Base-by-base conservation (phyloP, 2,329 filamentous ascomycete genomes). In the Verticillium longisporum region DNA sequence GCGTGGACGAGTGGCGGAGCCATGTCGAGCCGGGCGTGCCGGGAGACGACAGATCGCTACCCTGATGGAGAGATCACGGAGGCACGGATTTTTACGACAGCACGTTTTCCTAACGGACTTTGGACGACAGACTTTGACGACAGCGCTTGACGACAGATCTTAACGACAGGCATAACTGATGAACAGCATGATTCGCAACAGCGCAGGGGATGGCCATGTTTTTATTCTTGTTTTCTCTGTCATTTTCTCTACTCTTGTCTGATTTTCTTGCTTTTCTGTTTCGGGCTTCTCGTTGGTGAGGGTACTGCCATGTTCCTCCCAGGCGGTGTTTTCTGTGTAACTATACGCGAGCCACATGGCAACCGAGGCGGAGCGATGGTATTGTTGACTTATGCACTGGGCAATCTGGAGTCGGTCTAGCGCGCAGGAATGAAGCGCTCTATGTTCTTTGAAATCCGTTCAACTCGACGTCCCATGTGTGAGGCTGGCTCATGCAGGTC, bases 1-100 rank as follows among this genome's bases (percentile, higher is more conserved):
- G 81, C 6, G 80, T 83, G 18, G 72, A 70, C 54, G 78, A 81
- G 61, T 83, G 81, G 81, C 74, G 73, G 62, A 75, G 71, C 50
- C 80, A 79, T 69, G 77, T 83, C 15, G 74, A 76, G 63, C 75
- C 75, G 6, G 80, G 78, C 4, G 64, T 70, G 45, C 75, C 77
- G 53, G 74, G 76, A 50, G 70, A 36, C 18, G 38, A 45, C 5
- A 14, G 9, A 37, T 34, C 13, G 15, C 21, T 18, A 37, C 34
- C 11, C 66, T 32, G 73, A 74, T 31, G 58, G 57, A 59, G 32
- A 11, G 6, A 13, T 55, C 33, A 6, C 26, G 45, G 45, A 36
- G 34, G 13, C 13, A 36, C 7, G 34, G 34, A 36, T 13, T 36
- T 36, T 36, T 10, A 36, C 34, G 26, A 31, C 26, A 31, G 26